Evolutionary conservation across 2,329 filamentous ascomycete species (phyloP), one percentile per base, ranked within the genome.

Genomic region (Trichophyton benhamiae): DNA sequence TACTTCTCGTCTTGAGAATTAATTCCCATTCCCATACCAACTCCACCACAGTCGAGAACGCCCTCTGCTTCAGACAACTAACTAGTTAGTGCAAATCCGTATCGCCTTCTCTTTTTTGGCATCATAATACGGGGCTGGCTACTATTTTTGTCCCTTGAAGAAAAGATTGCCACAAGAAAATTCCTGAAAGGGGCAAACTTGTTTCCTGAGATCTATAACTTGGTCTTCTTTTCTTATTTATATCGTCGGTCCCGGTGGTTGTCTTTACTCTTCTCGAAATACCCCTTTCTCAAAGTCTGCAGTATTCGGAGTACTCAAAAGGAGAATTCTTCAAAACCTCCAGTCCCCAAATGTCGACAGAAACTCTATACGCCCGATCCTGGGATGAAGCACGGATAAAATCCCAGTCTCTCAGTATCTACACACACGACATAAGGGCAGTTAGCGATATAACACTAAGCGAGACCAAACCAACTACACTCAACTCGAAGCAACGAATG

Each of bases 401-500:
- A 15, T 36, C 27, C 25, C n/a, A 9, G 15, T 55, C 15, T 9
- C 22, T 53, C 52, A n/a, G 38, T 36, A 55, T 55, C 25, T 33
- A 36, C 33, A 55, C 25, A 55, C 52, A 55, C 52, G 3, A n/a
- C 27, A 20, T 8, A 27, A 55, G 7, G 30, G 52, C 25, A 13
- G 27, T 20, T 3, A 55, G 52, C n/a, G 52, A 55, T 27, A 36
- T 20, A 36, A 9, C 25, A 55, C 20, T 33, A 15, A 20, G n/a
- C 27, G 49, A 55, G 25, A n/a, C 30, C 2, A 33, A 9, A 36
- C 30, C 49, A 36, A 11, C 27, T 8, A 36, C 27, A 27, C 13
- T 36, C 25, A 55, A 36, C 30, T 36, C 27, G 27, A 58, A 59
- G 58, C 53, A 61, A 33, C 55, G 62, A 22, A 63, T 52, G 48